phyloP scores from a whole-genome alignment of 176 grass and related monocot genomes.

The Metroxylon sagu region DNA sequence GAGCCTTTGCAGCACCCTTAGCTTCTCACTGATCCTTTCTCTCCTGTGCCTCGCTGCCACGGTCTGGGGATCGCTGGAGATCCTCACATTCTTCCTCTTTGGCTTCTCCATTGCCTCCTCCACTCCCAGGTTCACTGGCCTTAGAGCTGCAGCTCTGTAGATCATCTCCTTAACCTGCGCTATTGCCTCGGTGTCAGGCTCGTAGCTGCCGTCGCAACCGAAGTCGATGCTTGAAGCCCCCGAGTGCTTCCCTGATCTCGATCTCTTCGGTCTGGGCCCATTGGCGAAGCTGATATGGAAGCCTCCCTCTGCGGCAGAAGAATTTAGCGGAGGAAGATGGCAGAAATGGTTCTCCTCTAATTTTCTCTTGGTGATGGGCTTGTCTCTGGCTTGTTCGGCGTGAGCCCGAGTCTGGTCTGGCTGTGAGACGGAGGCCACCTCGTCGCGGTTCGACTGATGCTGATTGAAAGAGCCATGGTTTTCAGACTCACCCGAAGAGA shows the following conservation, averaged over 20 bases:
- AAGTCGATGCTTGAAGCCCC: conserved; percentile 22
- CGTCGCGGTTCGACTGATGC: too few species aligned
- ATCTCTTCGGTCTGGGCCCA: not conserved
- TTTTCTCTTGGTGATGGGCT: not conserved
- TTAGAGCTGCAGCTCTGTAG: conserved; percentile 71
- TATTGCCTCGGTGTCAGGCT: conserved; percentile 73
- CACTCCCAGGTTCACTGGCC: conserved; percentile 42
- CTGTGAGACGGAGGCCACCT: too few species aligned
- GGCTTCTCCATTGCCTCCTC: conserved; percentile 30
- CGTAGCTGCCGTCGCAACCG: conserved; percentile 23
- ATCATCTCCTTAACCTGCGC: conserved; percentile 87
- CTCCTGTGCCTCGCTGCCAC: conserved; percentile 70
- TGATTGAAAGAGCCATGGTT: too few species aligned
- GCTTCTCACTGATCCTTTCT: conserved; percentile 63
- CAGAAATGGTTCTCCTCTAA: not conserved
- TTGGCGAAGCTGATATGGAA: conserved; percentile 1
- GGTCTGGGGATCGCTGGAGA: conserved; percentile 81
- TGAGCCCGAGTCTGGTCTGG: not conserved
- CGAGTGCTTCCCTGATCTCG: conserved; percentile 6
- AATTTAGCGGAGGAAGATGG: too few species aligned
- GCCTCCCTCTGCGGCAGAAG: not conserved
- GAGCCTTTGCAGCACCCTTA: conserved; percentile 66
- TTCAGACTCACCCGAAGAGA: not conserved
- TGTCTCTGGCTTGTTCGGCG: not conserved
- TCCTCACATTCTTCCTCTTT: conserved; percentile 68